A percentile compares a stretch with the other conserved stretches of the same genome.
phyloP scores from a whole-genome alignment of 305 asterid genomes.

The Vinca major region DNA sequence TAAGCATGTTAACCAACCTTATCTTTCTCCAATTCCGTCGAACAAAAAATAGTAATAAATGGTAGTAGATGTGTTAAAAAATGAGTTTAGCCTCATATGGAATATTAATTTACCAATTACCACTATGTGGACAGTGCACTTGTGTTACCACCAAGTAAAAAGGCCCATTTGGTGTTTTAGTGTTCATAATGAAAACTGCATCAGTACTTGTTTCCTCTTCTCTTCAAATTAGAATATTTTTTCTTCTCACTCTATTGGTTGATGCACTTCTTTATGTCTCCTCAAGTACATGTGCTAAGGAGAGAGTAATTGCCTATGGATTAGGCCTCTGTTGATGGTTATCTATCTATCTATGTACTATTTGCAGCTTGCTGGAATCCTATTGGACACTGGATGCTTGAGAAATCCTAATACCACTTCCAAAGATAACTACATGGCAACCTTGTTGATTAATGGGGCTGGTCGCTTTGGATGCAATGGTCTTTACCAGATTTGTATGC shows the following conservation, averaged over 20 bases:
- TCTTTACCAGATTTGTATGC: conserved; percentile 62
- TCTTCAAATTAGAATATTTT: background rate
- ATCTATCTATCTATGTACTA: background rate
- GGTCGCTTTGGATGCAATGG: conserved; percentile 77
- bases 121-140: background rate
- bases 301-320: background rate
- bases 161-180: background rate
- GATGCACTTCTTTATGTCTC: background rate
- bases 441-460: conserved; percentile 71
- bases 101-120: background rate
- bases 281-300: background rate
- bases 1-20: background rate
- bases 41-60: background rate
- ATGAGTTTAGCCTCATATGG: background rate
- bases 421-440: conserved; percentile 70
- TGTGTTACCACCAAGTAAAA: background rate
- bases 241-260: background rate
- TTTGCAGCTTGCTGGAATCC: conserved; percentile 75
- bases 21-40: background rate
- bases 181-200: background rate
- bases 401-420: conserved; percentile 40
- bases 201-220: background rate
- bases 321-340: background rate
- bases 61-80: background rate
- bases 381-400: conserved; percentile 63